phyloP scores from a whole-genome alignment of 176 grass and related monocot genomes.

The Canna indica region DNA sequence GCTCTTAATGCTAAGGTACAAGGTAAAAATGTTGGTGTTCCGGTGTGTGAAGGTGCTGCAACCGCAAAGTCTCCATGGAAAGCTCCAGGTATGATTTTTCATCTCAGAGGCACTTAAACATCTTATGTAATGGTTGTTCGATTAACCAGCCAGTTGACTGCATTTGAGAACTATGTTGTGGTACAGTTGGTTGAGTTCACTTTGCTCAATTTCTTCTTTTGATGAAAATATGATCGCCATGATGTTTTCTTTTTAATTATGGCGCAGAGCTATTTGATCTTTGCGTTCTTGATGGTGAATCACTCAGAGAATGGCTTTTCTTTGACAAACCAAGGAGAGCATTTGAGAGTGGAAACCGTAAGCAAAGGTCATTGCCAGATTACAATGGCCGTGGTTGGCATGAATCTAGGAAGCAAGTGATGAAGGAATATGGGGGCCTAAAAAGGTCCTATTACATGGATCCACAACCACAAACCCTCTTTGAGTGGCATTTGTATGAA shows the following conservation, averaged over 20 bases:
- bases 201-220: neutral
- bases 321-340: slow-evolving; percentile 24
- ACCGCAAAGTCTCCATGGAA: slow-evolving; percentile 23
- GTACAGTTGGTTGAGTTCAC: neutral
- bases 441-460: slow-evolving; percentile 28
- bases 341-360: slow-evolving; percentile 26
- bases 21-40: slow-evolving; percentile 22
- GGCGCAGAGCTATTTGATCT: slow-evolving; percentile 24
- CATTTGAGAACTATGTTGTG: neutral
- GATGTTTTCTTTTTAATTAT: neutral
- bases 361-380: slow-evolving; percentile 25
- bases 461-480: slow-evolving; percentile 20
- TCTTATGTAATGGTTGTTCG: neutral
- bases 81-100: slow-evolving; percentile 8
- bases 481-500: slow-evolving; percentile 24
- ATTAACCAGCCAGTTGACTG: neutral
- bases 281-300: slow-evolving; percentile 17
- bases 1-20: slow-evolving; percentile 16
- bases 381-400: slow-evolving; percentile 27
- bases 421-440: slow-evolving; percentile 23
- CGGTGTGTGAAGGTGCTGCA: slow-evolving; percentile 22
- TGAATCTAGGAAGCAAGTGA: slow-evolving; percentile 28
- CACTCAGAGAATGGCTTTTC: slow-evolving; percentile 22
- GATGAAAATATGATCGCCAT: neutral
- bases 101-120: neutral